Base-by-base conservation (phyloP, 768 basidiomycete species). In the Cyclocybe cylindracea region DNA sequence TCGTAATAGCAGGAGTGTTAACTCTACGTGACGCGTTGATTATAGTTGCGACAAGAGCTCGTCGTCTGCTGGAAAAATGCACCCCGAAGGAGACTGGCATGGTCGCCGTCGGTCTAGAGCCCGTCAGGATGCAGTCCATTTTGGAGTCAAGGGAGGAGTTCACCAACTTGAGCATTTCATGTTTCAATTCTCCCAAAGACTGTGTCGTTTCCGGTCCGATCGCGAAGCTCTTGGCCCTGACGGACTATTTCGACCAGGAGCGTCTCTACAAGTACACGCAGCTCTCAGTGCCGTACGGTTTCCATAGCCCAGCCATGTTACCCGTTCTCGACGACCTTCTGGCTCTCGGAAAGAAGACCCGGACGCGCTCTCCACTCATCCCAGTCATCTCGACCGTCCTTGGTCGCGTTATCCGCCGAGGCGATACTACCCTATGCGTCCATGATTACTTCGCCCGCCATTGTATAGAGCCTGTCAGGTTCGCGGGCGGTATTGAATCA, bases 221-320 rank as follows among this genome's bases (percentile, higher is more conserved):
- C 5, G 58, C 61, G 11, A 70, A 76, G 49, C 65, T 88, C 9
- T 58, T 60, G 14, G 54, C 55, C 0, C 72, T 89, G 34, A 74
- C 76, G 50, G 48, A 53, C 1, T 60, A 74, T 52, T 64, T 86
- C 31, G 72, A 78, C 52, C 39, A 46, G 7, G 48, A 65, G 24
- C 58, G 67, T 0, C 52, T 58, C 7, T 76, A 71, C 62, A 78
- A 76, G 58, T 73, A 64, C 37, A 63, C 71, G 11, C 58, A 77
- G 39, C 71, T 90, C 2, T 55, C 71, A 5, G 80, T 85, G 7
- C 80, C 82, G 1, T 85, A 80, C 53, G 88, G 80, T 2, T 87
- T 81, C 59, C 89, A 91, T 66, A 85, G 83, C 39, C 50, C 69
- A n/a, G 79, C 83, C 2, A 86, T 90, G 87, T 62, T 66, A 5